These are phyloP conservation scores for Vickermania spadyakhi DNA, from an alignment of 208 protist genomes.

Conservation along the genomic window DNA sequence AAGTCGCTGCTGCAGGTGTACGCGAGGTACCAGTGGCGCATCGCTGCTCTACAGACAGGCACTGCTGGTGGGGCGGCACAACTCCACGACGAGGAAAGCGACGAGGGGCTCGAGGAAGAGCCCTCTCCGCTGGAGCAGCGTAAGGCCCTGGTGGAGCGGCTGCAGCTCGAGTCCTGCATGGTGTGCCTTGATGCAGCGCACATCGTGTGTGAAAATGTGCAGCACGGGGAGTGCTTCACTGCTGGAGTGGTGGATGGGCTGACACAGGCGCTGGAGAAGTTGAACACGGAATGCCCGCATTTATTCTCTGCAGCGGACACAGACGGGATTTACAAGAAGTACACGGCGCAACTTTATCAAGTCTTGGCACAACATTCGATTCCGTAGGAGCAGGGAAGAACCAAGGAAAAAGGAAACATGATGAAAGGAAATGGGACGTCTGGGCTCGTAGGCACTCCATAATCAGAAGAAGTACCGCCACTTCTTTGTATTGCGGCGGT, in stretches of 20 bases:
- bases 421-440: no score
- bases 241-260: constrained; percentile 9
- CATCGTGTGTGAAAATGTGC: constrained; percentile 1
- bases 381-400: background rate
- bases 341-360: background rate
- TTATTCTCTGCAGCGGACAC: background rate
- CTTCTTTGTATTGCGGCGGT: no score
- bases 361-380: background rate
- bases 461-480: no score
- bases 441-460: no score
- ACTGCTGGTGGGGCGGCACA: background rate
- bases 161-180: constrained; percentile 6
- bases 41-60: background rate
- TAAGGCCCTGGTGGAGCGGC: background rate
- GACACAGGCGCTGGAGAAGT: constrained; percentile 8
- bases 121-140: background rate
- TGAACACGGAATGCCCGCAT: background rate
- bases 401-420: no score
- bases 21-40: constrained; percentile 20
- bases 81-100: constrained; percentile 4
- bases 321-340: background rate
- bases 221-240: background rate
- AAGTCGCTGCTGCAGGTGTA: constrained; percentile 56
- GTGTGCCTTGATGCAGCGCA: constrained; percentile 10
- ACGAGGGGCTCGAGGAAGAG: constrained; percentile 2